Conservation (phyloP, 768 basidiomycete genomes). For the Boletellus emodensis region DNA sequence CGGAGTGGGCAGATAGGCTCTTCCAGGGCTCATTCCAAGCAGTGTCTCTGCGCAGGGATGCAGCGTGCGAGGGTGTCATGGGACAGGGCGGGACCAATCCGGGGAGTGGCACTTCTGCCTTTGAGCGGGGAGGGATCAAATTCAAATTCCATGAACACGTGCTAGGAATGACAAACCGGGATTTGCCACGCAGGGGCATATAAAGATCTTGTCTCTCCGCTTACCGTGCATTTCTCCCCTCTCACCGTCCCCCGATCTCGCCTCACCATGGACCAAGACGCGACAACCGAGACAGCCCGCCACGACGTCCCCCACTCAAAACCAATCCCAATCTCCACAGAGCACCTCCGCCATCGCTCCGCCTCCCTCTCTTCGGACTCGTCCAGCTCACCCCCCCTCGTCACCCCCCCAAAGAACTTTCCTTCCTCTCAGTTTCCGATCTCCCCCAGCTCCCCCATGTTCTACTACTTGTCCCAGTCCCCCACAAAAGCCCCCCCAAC, state of each 20-base stretch:
- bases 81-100: not conserved
- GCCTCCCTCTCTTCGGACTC: conserved; percentile 60
- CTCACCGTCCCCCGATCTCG: conserved; percentile 1
- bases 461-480: conserved; percentile 63
- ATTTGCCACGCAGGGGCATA: conserved; percentile 27
- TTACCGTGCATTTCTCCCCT: not conserved
- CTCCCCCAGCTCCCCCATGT: conserved; percentile 65
- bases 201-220: conserved; percentile 13
- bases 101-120: conserved; percentile 11
- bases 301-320: conserved; percentile 48
- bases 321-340: conserved; percentile 58
- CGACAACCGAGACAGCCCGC: not conserved
- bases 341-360: conserved; percentile 51
- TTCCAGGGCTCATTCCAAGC: too few relatives aligned
- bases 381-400: conserved; percentile 48
- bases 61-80: too few relatives aligned
- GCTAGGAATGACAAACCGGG: conserved; percentile 14
- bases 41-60: too few relatives aligned
- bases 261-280: conserved; percentile 16
- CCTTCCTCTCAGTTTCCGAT: conserved; percentile 41
- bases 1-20: too few relatives aligned
- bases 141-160: conserved; percentile 14
- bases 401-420: conserved; percentile 50
- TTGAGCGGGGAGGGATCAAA: conserved; percentile 14
- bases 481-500: conserved; percentile 51